Conservation (phyloP, 1,284 basidiomycete species). For the Ganoderma multipileum region DNA sequence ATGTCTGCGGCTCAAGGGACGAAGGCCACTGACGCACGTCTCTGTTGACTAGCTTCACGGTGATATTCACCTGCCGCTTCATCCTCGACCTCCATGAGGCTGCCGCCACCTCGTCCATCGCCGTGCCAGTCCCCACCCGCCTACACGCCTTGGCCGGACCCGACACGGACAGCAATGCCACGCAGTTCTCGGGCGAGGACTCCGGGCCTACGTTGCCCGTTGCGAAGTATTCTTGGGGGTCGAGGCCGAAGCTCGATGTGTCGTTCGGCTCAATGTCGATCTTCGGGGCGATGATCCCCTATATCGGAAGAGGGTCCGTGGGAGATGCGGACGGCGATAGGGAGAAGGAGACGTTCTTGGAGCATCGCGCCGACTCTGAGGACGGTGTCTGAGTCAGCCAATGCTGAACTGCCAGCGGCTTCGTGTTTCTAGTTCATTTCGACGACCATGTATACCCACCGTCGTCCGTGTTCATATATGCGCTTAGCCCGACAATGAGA, state of each 20-base stretch:
- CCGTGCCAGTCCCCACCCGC: neutral
- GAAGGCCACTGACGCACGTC: neutral
- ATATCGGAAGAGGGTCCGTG: neutral
- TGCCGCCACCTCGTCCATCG: neutral
- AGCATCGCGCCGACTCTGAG: neutral
- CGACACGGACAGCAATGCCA: neutral
- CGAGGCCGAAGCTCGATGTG: neutral
- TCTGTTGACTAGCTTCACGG: neutral
- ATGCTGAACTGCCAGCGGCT: neutral
- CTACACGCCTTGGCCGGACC: neutral
- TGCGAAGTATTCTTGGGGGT: neutral
- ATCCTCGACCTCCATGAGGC: constrained; percentile 7
- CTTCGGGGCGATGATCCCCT: neutral
- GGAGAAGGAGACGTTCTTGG: neutral
- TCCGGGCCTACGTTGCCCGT: neutral
- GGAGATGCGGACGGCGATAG: neutral
- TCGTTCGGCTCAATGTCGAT: neutral
- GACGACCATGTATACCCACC: neutral
- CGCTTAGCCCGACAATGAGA: neutral
- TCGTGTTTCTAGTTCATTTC: neutral
- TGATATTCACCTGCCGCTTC: constrained; percentile 6
- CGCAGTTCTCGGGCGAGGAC: neutral
- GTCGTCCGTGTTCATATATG: neutral
- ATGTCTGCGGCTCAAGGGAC: neutral
- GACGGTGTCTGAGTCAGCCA: neutral